Evolutionary conservation across 2,329 filamentous ascomycete genomes (phyloP).

Genomic region (Cladorrhinum sp.): DNA sequence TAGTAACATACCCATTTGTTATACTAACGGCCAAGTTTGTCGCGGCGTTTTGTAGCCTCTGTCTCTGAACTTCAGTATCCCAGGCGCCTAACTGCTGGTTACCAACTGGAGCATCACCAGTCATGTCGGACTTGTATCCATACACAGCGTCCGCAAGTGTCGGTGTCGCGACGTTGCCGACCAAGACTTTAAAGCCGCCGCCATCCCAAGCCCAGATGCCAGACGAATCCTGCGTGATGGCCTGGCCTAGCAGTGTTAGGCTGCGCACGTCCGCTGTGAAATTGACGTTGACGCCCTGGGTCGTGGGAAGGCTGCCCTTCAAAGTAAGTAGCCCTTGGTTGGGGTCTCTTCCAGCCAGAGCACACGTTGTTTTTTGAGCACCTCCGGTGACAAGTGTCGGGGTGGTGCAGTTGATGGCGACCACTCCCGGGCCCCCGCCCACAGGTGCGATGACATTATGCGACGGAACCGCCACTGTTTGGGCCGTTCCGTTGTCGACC

Average conservation of each 20-base stretch:
- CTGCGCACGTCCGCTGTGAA: conserved; percentile 10
- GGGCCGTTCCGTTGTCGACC: background rate
- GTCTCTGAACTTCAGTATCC: background rate
- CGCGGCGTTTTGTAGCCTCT: conserved; percentile 3
- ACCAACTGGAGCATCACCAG: background rate
- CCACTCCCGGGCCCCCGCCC: background rate
- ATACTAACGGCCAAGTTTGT: conserved; percentile 10
- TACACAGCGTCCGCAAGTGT: conserved; percentile 10
- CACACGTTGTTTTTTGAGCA: conserved; percentile 3
- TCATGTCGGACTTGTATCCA: background rate
- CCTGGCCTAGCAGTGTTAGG: conserved; percentile 2
- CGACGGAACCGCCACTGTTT: background rate
- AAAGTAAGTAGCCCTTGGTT: background rate
- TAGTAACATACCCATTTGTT: conserved; percentile 6
- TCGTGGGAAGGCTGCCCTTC: background rate
- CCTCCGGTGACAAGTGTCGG: conserved; percentile 1
- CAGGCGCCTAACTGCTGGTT: background rate
- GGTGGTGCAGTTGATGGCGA: conserved; percentile 4
- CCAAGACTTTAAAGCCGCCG: background rate
- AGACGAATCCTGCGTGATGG: conserved; percentile 8
- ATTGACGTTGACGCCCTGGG: background rate
- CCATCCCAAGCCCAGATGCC: conserved; percentile 12
- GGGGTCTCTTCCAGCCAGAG: background rate
- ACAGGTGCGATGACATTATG: background rate
- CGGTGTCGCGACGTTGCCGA: conserved; percentile 1